Conservation (phyloP, 257 asterid genomes). For the Petrea volubilis region DNA sequence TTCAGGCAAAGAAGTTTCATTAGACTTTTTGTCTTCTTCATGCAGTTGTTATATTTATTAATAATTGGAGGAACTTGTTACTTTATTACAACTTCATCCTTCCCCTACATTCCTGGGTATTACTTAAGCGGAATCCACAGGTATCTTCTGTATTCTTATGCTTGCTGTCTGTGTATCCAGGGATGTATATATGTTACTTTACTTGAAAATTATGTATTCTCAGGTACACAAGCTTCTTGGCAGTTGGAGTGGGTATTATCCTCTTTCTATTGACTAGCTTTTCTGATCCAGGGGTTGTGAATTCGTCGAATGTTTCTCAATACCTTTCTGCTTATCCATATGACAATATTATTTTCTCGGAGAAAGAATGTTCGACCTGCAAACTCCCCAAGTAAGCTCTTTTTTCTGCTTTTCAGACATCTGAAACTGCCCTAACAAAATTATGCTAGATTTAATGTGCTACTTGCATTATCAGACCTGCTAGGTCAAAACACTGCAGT, state of each 20-base stretch:
- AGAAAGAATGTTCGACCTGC: conserved; percentile 92
- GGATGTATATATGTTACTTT: conserved; percentile 21
- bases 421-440: conserved; percentile 5
- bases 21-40: conserved; percentile 23
- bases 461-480: conserved; percentile 60
- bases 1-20: conserved; percentile 8
- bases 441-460: conserved; percentile 21
- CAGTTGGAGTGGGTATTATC: conserved; percentile 82
- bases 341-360: conserved; percentile 78
- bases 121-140: conserved; percentile 84
- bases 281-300: conserved; percentile 97
- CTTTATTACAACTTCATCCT: conserved; percentile 60
- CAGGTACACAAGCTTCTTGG: conserved; percentile 92
- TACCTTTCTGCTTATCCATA: conserved; percentile 87
- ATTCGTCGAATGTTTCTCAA: conserved; percentile 64
- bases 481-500: conserved; percentile 98
- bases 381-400: conserved; percentile 81
- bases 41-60: conserved; percentile 79
- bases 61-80: conserved; percentile 84
- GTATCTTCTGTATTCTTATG: conserved; percentile 36
- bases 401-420: conserved; percentile 20
- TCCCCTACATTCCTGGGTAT: conserved; percentile 88
- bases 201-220: conserved; percentile 21
- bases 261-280: conserved; percentile 93
- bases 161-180: conserved; percentile 19